These are phyloP conservation scores for Extremus antarcticus DNA, from an alignment of 495 filamentous ascomycete genomes.

Conservation along the genomic window DNA sequence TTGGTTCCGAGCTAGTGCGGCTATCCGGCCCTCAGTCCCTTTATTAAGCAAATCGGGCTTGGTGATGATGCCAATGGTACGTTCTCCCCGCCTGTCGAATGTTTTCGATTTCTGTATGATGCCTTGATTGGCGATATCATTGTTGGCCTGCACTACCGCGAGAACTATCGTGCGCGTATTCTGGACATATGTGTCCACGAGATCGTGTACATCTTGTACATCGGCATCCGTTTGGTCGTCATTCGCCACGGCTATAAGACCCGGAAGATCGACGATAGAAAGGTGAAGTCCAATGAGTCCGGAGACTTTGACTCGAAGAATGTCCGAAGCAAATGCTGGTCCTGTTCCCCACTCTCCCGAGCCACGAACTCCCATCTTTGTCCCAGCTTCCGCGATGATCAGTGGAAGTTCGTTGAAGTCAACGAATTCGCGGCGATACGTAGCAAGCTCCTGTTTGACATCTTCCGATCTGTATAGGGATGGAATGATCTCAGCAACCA, in stretches of 20 bases:
- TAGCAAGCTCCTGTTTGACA: not conserved
- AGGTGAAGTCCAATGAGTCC: slow-evolving; percentile 10
- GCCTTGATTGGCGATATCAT: slow-evolving; percentile 24
- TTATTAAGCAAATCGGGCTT: slow-evolving; percentile 33
- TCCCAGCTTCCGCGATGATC: slow-evolving; percentile 3
- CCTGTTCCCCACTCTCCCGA: slow-evolving; percentile 1
- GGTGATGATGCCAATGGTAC: slow-evolving; percentile 30
- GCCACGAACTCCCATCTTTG: slow-evolving; percentile 5
- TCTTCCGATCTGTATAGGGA: not conserved
- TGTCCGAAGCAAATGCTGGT: slow-evolving; percentile 9
- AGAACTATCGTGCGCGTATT: slow-evolving; percentile 24
- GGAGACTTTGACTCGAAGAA: slow-evolving; percentile 13
- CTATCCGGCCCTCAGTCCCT: slow-evolving; percentile 28
- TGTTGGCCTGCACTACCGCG: slow-evolving; percentile 24
- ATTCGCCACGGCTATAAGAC: slow-evolving; percentile 14
- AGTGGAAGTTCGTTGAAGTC: not conserved
- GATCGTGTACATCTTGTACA: slow-evolving; percentile 15
- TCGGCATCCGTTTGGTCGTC: slow-evolving; percentile 16
- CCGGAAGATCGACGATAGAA: slow-evolving; percentile 21
- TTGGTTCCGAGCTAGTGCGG: slow-evolving; percentile 30
- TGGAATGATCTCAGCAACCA: not conserved
- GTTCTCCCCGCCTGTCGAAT: slow-evolving; percentile 18
- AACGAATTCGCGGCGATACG: not conserved
- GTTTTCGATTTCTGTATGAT: slow-evolving; percentile 16
- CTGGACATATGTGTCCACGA: slow-evolving; percentile 20